These are phyloP conservation scores for Colletotrichum sp. DNA, from an alignment of 2,329 filamentous ascomycete genomes.

Conservation along the genomic window DNA sequence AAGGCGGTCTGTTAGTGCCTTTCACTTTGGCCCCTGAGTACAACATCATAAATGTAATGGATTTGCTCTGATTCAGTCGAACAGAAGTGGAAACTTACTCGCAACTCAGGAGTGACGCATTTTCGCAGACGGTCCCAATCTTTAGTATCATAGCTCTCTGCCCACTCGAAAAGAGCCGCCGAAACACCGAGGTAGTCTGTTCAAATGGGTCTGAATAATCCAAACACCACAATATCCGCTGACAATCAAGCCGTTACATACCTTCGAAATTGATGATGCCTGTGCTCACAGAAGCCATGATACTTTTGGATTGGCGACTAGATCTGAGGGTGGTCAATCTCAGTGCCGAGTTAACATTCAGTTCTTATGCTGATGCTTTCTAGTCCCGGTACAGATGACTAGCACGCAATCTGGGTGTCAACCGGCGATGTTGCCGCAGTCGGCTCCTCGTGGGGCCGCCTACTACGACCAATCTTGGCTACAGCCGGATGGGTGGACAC, in stretches of 20 bases:
- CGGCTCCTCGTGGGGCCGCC: neutral
- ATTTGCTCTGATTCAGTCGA: conserved; percentile 40
- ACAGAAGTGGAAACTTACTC: conserved; percentile 54
- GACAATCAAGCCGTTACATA: neutral
- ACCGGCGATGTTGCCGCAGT: neutral
- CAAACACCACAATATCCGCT: neutral
- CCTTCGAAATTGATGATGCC: neutral
- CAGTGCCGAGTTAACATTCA: rapidly evolving
- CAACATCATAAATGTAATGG: neutral
- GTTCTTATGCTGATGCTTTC: neutral
- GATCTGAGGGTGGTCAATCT: neutral
- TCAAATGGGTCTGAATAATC: neutral
- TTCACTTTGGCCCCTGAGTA: neutral
- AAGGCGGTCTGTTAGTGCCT: neutral
- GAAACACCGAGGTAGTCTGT: conserved; percentile 56
- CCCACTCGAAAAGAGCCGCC: conserved; percentile 63
- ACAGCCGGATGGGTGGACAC: neutral
- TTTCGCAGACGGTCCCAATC: conserved; percentile 64
- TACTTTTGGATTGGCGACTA: neutral
- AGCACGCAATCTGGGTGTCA: neutral
- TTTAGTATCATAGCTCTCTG: conserved; percentile 70
- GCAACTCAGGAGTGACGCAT: conserved; percentile 54
- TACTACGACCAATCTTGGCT: neutral
- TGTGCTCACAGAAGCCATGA: neutral
- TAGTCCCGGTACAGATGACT: neutral